Percentiles rank a stretch among this genome's conserved stretches.
Evolutionary conservation across 2,329 filamentous ascomycete genomes (phyloP).

Genomic region (Fusarium cyanostomum): DNA sequence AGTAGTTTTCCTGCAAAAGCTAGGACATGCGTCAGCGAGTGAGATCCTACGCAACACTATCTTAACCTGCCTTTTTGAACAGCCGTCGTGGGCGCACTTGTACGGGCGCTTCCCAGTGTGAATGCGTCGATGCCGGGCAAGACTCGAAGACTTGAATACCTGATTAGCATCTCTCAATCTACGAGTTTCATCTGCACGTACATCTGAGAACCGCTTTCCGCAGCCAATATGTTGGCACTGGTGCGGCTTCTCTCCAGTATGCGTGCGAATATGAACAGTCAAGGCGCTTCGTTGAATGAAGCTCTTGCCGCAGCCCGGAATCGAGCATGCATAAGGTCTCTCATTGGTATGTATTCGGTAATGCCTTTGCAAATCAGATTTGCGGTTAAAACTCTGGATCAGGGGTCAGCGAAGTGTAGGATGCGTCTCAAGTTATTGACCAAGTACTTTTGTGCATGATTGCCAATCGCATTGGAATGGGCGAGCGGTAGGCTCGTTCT

Average conservation of each 20-base stretch:
- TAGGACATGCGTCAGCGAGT: slow-evolving; percentile 46
- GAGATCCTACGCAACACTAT: neutral
- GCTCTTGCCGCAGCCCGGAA: slow-evolving; percentile 71
- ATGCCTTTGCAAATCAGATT: slow-evolving; percentile 75
- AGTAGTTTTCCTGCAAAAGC: slow-evolving; percentile 77
- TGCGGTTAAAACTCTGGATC: slow-evolving; percentile 74
- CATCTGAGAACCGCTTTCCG: slow-evolving; percentile 75
- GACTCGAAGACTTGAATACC: slow-evolving; percentile 65
- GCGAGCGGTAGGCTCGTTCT: slow-evolving; percentile 69
- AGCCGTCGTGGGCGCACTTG: slow-evolving; percentile 68
- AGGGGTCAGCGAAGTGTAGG: slow-evolving; percentile 15
- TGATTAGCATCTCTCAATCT: slow-evolving; percentile 13
- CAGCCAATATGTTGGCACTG: slow-evolving; percentile 72
- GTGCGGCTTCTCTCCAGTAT: slow-evolving; percentile 77
- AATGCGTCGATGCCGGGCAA: slow-evolving; percentile 71
- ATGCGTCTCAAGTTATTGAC: neutral
- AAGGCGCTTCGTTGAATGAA: slow-evolving; percentile 77
- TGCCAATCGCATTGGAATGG: slow-evolving; percentile 73
- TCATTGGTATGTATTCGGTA: slow-evolving; percentile 79
- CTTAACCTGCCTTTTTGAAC: slow-evolving; percentile 64
- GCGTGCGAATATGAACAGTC: slow-evolving; percentile 75
- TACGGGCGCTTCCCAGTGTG: slow-evolving; percentile 75
- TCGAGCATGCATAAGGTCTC: slow-evolving; percentile 70
- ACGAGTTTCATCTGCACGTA: slow-evolving; percentile 51
- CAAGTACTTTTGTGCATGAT: slow-evolving; percentile 67